These are phyloP conservation scores for Ochetophila trinervis DNA, from an alignment of 306 rosid genomes.

Conservation along the genomic window DNA sequence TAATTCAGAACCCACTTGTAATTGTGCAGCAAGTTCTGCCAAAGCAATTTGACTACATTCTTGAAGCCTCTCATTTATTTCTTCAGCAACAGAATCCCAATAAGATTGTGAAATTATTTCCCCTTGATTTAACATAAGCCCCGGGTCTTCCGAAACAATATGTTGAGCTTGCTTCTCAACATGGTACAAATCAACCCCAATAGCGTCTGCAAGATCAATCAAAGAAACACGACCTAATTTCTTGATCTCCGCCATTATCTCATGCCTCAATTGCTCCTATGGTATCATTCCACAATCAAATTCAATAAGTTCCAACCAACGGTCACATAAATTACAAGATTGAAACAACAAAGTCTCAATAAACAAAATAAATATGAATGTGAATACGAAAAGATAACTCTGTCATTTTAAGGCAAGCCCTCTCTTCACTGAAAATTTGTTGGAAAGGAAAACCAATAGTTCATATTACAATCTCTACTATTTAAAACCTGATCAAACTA, in stretches of 20 bases:
- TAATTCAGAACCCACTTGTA: slow-evolving; percentile 79
- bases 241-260: slow-evolving; percentile 65
- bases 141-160: slow-evolving; percentile 49
- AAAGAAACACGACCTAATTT: slow-evolving; percentile 73
- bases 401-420: too few relatives aligned
- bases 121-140: slow-evolving; percentile 77
- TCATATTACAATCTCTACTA: too few relatives aligned
- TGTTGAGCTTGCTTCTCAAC: slow-evolving; percentile 78
- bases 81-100: slow-evolving; percentile 89
- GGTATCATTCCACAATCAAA: slow-evolving; percentile 5
- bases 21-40: slow-evolving; percentile 83
- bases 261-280: slow-evolving; percentile 88
- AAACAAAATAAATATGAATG: too few relatives aligned
- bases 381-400: too few relatives aligned
- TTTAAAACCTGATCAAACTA: too few relatives aligned
- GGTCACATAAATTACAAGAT: slow-evolving; percentile 1
- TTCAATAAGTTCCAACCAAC: background rate
- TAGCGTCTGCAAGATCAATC: slow-evolving; percentile 78
- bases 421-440: too few relatives aligned
- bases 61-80: slow-evolving; percentile 90
- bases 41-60: slow-evolving; percentile 92
- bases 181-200: slow-evolving; percentile 86
- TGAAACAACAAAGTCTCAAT: background rate
- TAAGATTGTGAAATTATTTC: slow-evolving; percentile 77
- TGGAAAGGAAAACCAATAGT: too few relatives aligned